Conservation (phyloP, 106 monocot species). For the Allium cepa region DNA sequence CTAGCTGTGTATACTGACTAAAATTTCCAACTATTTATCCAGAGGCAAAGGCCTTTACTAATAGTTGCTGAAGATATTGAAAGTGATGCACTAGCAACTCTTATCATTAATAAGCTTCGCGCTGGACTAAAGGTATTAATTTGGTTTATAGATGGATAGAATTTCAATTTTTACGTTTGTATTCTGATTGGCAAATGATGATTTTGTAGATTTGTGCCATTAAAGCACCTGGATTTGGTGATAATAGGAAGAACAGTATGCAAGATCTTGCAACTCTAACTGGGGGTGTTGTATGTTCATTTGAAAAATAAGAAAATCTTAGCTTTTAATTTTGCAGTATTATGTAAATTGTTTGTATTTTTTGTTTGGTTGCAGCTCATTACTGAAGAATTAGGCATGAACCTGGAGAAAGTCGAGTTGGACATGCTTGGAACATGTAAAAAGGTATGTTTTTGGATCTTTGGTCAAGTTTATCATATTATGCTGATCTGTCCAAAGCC, state of each 20-base stretch:
- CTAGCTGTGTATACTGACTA: neutral
- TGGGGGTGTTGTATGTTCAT: slow-evolving; percentile 59
- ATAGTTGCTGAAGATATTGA: slow-evolving; percentile 81
- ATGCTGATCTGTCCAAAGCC: too few relatives aligned
- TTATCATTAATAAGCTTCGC: slow-evolving; percentile 88
- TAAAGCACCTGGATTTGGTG: slow-evolving; percentile 98
- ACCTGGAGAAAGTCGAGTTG: slow-evolving; percentile 71
- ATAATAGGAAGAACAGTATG: slow-evolving; percentile 72
- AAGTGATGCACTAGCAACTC: slow-evolving; percentile 70
- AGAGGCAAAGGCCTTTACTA: slow-evolving; percentile 90
- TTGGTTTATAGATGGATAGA: neutral
- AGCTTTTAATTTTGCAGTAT: neutral
- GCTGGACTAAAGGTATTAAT: slow-evolving; percentile 63
- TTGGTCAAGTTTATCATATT: too few relatives aligned
- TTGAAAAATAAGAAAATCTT: neutral
- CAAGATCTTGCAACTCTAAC: slow-evolving; percentile 84
- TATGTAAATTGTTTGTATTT: neutral
- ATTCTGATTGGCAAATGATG: neutral
- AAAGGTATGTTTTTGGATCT: slow-evolving; percentile 31
- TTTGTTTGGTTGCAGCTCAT: slow-evolving; percentile 35
- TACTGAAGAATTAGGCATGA: slow-evolving; percentile 94
- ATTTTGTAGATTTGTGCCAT: slow-evolving; percentile 71
- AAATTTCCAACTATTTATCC: slow-evolving; percentile 9
- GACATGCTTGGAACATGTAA: slow-evolving; percentile 88
- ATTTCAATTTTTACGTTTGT: neutral